Evolutionary conservation across 2,329 filamentous ascomycete species (phyloP).

Genomic region (Thielaviopsis punctulata): DNA sequence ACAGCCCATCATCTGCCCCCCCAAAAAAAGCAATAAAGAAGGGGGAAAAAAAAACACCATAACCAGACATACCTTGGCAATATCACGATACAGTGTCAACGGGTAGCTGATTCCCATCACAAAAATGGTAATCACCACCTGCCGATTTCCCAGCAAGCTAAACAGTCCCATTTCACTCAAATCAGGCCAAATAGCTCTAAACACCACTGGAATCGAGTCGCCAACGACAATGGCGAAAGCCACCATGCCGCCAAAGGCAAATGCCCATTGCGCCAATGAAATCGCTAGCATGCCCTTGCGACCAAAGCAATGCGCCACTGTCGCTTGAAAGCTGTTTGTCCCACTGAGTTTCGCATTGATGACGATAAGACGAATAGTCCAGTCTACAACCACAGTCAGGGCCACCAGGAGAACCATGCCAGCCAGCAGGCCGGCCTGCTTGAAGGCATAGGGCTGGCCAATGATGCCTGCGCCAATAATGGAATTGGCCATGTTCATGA

Average conservation of each 20-base stretch:
- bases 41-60: no score
- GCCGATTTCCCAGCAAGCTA: conserved; percentile 64
- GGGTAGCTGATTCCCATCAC: conserved; percentile 77
- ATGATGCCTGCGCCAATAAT: conserved; percentile 72
- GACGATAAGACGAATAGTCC: conserved; percentile 94
- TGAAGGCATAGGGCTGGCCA: conserved; percentile 88
- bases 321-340: conserved; percentile 85
- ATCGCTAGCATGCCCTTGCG: conserved; percentile 78
- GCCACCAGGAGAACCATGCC: conserved; percentile 62
- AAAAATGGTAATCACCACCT: conserved; percentile 76
- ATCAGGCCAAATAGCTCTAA: conserved; percentile 65
- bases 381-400: conserved; percentile 77
- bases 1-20: background rate
- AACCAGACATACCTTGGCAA: conserved; percentile 67
- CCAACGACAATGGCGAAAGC: conserved; percentile 96
- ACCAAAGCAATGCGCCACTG: conserved; percentile 90
- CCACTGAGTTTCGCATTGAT: conserved; percentile 95
- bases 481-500: conserved; percentile 99
- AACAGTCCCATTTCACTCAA: conserved; percentile 57
- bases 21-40: background rate
- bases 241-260: conserved; percentile 97
- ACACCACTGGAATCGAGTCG: conserved; percentile 84
- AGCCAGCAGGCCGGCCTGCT: conserved; percentile 70
- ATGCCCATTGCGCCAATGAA: conserved; percentile 81
- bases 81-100: conserved; percentile 84